phyloP scores from a whole-genome alignment of 2,329 filamentous ascomycete species.

The Alternaria hordeiaustralica region DNA sequence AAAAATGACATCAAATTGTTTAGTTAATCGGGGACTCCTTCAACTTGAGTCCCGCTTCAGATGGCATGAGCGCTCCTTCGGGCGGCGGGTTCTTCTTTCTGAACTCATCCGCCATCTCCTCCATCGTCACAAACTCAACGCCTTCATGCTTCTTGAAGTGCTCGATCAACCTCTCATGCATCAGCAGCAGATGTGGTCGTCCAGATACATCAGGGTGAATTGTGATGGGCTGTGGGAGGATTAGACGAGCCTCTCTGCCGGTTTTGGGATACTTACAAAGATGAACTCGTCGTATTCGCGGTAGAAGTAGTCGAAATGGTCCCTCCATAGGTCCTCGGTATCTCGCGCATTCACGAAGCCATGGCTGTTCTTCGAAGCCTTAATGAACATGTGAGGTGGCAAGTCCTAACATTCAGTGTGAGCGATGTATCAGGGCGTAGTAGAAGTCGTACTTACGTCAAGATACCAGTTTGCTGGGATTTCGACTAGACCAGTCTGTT shows the following conservation, averaged over 20 bases:
- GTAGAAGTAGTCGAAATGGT: slow-evolving; percentile 76
- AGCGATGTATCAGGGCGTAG: neutral
- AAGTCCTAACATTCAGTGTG: slow-evolving; percentile 46
- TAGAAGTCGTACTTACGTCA: slow-evolving; percentile 44
- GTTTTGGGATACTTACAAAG: slow-evolving; percentile 63
- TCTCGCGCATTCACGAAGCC: slow-evolving; percentile 63
- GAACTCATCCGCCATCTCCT: slow-evolving; percentile 74
- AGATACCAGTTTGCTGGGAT: slow-evolving; percentile 72
- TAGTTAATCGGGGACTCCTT: slow-evolving; percentile 29
- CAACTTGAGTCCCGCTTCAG: slow-evolving; percentile 60
- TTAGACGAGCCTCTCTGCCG: neutral
- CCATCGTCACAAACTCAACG: slow-evolving; percentile 72
- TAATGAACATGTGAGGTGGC: slow-evolving; percentile 75
- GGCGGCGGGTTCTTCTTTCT: slow-evolving; percentile 68
- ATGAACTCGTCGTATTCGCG: slow-evolving; percentile 78
- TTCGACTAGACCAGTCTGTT: slow-evolving; percentile 68
- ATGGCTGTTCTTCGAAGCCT: slow-evolving; percentile 67
- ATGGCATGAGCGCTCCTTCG: slow-evolving; percentile 66
- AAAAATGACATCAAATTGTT: neutral
- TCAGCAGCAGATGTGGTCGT: slow-evolving; percentile 72
- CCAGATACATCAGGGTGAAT: slow-evolving; percentile 73
- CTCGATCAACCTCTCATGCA: slow-evolving; percentile 75
- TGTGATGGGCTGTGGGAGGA: slow-evolving; percentile 63
- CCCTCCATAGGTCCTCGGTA: slow-evolving; percentile 68
- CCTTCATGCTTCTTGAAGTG: slow-evolving; percentile 69